Conservation (phyloP, 1,139 yeast species). For the Pneumocystis wakefieldiae region DNA sequence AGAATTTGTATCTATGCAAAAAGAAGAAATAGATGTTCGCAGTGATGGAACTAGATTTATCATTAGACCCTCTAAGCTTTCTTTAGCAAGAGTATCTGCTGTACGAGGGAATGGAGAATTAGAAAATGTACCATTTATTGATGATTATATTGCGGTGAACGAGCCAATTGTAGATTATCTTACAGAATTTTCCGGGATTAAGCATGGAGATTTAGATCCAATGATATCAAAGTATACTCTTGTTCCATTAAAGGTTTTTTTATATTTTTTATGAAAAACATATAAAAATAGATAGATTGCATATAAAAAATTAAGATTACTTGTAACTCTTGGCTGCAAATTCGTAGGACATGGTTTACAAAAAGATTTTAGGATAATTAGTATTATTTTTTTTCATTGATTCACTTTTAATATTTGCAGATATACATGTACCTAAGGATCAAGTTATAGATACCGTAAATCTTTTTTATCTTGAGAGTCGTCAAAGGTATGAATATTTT, state of each 20-base stretch:
- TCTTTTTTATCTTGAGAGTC: constrained; percentile 54
- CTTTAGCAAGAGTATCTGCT: constrained; percentile 82
- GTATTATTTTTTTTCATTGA: constrained; percentile 21
- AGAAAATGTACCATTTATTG: constrained; percentile 70
- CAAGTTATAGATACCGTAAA: constrained; percentile 87
- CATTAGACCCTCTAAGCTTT: constrained; percentile 58
- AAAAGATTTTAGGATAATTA: constrained; percentile 86
- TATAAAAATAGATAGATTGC: constrained; percentile 32
- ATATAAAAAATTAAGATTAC: constrained; percentile 75
- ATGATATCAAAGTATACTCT: constrained; percentile 47
- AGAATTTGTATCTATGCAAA: constrained; percentile 73
- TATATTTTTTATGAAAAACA: background rate
- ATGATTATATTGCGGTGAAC: constrained; percentile 73
- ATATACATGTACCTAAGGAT: constrained; percentile 58
- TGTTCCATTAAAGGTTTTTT: constrained; percentile 45
- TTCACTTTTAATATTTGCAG: background rate
- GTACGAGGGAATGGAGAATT: constrained; percentile 59
- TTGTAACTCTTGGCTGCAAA: constrained; percentile 73
- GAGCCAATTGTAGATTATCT: constrained; percentile 60
- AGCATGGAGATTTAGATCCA: constrained; percentile 79
- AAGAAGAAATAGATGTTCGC: constrained; percentile 66
- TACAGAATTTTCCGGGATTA: constrained; percentile 84
- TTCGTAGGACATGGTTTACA: constrained; percentile 91
- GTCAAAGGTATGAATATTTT: constrained; percentile 26
- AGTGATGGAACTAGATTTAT: constrained; percentile 54